Conservation (phyloP, 1,284 basidiomycete species). For the Cerrena zonata region DNA sequence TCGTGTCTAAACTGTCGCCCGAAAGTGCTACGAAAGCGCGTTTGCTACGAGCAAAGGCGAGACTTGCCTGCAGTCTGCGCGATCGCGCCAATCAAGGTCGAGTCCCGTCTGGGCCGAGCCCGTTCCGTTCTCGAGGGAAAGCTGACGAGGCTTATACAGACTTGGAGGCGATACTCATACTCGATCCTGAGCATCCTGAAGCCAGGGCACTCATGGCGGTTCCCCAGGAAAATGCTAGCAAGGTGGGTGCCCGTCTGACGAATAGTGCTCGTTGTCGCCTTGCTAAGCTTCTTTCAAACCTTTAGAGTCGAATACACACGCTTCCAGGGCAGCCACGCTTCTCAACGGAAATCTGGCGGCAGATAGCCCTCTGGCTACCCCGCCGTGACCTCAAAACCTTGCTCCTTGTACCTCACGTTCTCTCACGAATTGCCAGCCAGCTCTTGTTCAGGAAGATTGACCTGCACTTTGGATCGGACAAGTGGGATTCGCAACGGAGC, state of each 20-base stretch:
- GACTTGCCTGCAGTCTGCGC: conserved; percentile 52
- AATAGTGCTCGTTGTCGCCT: conserved; percentile 7
- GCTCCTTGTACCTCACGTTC: conserved; percentile 56
- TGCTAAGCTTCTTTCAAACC: neutral
- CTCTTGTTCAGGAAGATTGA: conserved; percentile 60
- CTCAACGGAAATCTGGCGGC: conserved; percentile 66
- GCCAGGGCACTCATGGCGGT: conserved; percentile 53
- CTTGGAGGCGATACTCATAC: conserved; percentile 55
- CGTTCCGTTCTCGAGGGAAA: conserved; percentile 16
- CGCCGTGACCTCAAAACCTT: conserved; percentile 61
- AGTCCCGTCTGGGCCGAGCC: conserved; percentile 18
- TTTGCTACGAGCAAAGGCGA: conserved; percentile 57
- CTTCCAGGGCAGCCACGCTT: conserved; percentile 34
- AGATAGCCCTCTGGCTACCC: conserved; percentile 58
- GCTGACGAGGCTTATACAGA: conserved; percentile 36
- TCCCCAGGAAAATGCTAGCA: conserved; percentile 24
- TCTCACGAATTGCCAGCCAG: conserved; percentile 64
- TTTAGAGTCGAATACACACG: conserved; percentile 14
- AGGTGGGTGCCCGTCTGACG: conserved; percentile 20
- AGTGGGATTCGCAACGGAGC: conserved; percentile 55
- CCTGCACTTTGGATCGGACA: conserved; percentile 49
- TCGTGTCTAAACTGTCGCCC: conserved; percentile 48
- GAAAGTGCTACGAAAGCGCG: conserved; percentile 53
- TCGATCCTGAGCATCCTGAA: conserved; percentile 65
- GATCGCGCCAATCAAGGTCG: conserved; percentile 63